A percentile compares a stretch with the other conserved stretches of the same genome.
phyloP scores from a whole-genome alignment of 1,284 basidiomycete species.

The Puccinia triticina region DNA sequence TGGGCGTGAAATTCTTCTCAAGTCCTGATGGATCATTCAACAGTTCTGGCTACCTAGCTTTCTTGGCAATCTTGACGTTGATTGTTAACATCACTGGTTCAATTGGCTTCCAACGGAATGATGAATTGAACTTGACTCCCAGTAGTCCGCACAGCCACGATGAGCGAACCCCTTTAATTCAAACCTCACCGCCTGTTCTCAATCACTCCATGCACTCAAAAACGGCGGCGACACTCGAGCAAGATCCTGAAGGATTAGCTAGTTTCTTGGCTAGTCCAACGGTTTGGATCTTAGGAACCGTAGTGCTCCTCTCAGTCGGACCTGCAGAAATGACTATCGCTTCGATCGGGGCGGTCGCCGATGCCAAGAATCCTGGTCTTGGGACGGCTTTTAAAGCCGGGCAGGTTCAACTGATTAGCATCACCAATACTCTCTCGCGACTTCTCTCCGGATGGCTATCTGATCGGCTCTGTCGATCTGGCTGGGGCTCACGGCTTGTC shows the following conservation, averaged over 20 bases:
- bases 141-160: not conserved
- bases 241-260: not conserved
- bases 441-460: conserved; percentile 38
- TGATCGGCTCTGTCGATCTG: conserved; percentile 25
- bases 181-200: conserved; percentile 5
- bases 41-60: conserved; percentile 21
- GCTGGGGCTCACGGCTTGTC: not conserved
- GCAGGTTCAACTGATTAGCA: conserved; percentile 43
- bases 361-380: not conserved
- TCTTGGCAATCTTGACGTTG: conserved; percentile 34
- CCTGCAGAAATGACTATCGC: conserved; percentile 48
- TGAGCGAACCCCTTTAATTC: conserved; percentile 28
- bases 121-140: not conserved
- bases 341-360: conserved; percentile 34
- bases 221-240: not conserved
- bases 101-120: not conserved
- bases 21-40: conserved; percentile 26
- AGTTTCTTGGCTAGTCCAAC: conserved; percentile 34
- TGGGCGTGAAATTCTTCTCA: conserved; percentile 28
- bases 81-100: conserved; percentile 10
- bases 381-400: conserved; percentile 23
- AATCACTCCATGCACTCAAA: not conserved
- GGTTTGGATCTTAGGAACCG: conserved; percentile 38
- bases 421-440: conserved; percentile 27
- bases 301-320: conserved; percentile 21